Percentiles rank a stretch among this genome's conserved stretches.
Evolutionary conservation across 1,139 yeast genomes (phyloP).

Genomic region (Insectozyma bohioensis): DNA sequence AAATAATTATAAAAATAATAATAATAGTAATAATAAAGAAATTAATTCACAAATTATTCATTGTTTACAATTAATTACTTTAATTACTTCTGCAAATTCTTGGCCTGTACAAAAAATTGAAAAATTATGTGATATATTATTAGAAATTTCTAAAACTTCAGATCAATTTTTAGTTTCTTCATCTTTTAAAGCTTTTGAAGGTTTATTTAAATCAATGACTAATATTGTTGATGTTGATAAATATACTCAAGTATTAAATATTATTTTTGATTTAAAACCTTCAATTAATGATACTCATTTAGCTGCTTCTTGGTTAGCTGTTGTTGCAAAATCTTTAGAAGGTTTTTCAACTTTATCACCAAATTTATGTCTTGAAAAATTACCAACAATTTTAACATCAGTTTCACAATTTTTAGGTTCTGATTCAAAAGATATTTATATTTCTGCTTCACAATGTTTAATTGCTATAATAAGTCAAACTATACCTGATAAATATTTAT

Average conservation of each 20-base stretch:
- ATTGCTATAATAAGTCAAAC: slow-evolving; percentile 71
- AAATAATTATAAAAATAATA: slow-evolving; percentile 17
- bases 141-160: slow-evolving; percentile 75
- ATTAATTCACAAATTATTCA: slow-evolving; percentile 65
- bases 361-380: slow-evolving; percentile 50
- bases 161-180: slow-evolving; percentile 82
- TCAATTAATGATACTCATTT: slow-evolving; percentile 77
- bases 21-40: slow-evolving; percentile 46
- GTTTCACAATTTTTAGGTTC: slow-evolving; percentile 65
- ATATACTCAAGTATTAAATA: slow-evolving; percentile 62
- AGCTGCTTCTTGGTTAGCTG: slow-evolving; percentile 95
- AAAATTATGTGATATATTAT: slow-evolving; percentile 69
- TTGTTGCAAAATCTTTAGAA: slow-evolving; percentile 81
- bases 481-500: slow-evolving; percentile 58
- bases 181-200: slow-evolving; percentile 84
- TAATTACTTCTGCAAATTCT: slow-evolving; percentile 69
- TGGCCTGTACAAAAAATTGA: slow-evolving; percentile 80
- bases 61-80: slow-evolving; percentile 67
- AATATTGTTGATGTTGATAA: slow-evolving; percentile 63
- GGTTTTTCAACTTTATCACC: slow-evolving; percentile 66
- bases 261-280: slow-evolving; percentile 80
- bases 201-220: slow-evolving; percentile 74
- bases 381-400: slow-evolving; percentile 57
- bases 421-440: slow-evolving; percentile 64
- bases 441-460: slow-evolving; percentile 83